A percentile compares a stretch with the other conserved stretches of the same genome.
Evolutionary conservation across 2,329 filamentous ascomycete species (phyloP).

Genomic region (Microcyclospora pomicola): DNA sequence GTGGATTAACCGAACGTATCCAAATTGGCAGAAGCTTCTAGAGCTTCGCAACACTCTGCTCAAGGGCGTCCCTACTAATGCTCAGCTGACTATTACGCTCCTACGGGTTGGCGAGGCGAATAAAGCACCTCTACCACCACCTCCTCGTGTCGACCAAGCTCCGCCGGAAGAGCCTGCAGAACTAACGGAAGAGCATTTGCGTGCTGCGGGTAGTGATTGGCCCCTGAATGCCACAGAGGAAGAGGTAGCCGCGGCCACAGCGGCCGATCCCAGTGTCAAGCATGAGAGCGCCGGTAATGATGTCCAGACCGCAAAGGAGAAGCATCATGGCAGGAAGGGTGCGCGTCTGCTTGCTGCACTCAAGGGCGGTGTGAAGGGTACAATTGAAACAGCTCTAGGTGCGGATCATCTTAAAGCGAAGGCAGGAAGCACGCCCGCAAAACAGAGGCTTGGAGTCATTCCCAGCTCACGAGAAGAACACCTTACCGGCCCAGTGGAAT

Average conservation of each 20-base stretch:
- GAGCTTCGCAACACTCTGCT: slow-evolving; percentile 63
- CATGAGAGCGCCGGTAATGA: slow-evolving; percentile 39
- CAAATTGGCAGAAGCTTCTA: slow-evolving; percentile 61
- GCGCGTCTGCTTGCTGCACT: slow-evolving; percentile 49
- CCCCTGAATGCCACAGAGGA: slow-evolving; percentile 47
- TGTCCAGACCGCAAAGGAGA: slow-evolving; percentile 36
- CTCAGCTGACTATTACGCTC: slow-evolving; percentile 67
- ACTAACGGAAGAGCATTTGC: slow-evolving; percentile 36
- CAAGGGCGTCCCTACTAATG: slow-evolving; percentile 73
- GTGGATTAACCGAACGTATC: slow-evolving; percentile 48
- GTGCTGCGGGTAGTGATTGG: slow-evolving; percentile 38
- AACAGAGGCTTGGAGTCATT: slow-evolving; percentile 58
- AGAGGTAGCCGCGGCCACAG: slow-evolving; percentile 52
- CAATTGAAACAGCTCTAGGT: slow-evolving; percentile 57
- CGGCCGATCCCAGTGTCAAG: slow-evolving; percentile 31
- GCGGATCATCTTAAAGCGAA: slow-evolving; percentile 59
- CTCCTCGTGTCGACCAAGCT: slow-evolving; percentile 31
- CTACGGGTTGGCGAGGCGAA: slow-evolving; percentile 71
- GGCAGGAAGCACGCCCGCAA: slow-evolving; percentile 46
- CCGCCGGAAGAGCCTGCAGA: slow-evolving; percentile 39
- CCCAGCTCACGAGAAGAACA: slow-evolving; percentile 34
- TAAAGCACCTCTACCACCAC: slow-evolving; percentile 59
- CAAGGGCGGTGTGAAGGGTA: slow-evolving; percentile 55
- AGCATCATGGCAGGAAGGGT: slow-evolving; percentile 35
- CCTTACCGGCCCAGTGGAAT: slow-evolving; percentile 56